A percentile compares a stretch with the other conserved stretches of the same genome.
Evolutionary conservation across 2,329 filamentous ascomycete species (phyloP).

Genomic region (Paracamarosporium sp.): DNA sequence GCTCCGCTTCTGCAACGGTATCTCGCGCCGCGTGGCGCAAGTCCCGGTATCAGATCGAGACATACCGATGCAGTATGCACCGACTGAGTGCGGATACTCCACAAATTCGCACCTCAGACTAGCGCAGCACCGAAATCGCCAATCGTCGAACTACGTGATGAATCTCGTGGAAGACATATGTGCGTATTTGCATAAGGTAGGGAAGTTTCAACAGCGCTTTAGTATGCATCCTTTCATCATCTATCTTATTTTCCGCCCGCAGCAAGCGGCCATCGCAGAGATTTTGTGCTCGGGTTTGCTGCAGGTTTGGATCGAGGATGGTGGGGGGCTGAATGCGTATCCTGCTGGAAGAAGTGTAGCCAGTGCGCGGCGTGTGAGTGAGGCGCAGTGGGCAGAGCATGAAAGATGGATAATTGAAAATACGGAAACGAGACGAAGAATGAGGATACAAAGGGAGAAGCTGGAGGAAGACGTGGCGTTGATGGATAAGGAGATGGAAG

Average conservation of each 20-base stretch:
- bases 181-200: conserved; percentile 13
- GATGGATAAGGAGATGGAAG: conserved; percentile 6
- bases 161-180: conserved; percentile 39
- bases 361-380: conserved; percentile 20
- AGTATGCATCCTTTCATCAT: conserved; percentile 35
- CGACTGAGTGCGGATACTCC: conserved; percentile 35
- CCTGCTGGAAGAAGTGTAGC: conserved; percentile 33
- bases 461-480: conserved; percentile 8
- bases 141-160: conserved; percentile 37
- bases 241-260: conserved; percentile 31
- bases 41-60: conserved; percentile 15
- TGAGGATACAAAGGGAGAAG: conserved; percentile 20
- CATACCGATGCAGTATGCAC: conserved; percentile 25
- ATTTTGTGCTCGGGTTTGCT: conserved; percentile 37
- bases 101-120: conserved; percentile 24
- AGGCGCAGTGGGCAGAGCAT: conserved; percentile 20
- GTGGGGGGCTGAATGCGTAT: conserved; percentile 37
- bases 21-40: conserved; percentile 18
- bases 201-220: conserved; percentile 22
- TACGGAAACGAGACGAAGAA: conserved; percentile 16
- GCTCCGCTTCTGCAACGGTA: conserved; percentile 23
- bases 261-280: conserved; percentile 34
- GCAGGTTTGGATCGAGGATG: conserved; percentile 33
- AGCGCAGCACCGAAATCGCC: conserved; percentile 27
- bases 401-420: conserved; percentile 16